phyloP scores from a whole-genome alignment of 2,329 filamentous ascomycete species.

The Hypoxylon rubiginosum region DNA sequence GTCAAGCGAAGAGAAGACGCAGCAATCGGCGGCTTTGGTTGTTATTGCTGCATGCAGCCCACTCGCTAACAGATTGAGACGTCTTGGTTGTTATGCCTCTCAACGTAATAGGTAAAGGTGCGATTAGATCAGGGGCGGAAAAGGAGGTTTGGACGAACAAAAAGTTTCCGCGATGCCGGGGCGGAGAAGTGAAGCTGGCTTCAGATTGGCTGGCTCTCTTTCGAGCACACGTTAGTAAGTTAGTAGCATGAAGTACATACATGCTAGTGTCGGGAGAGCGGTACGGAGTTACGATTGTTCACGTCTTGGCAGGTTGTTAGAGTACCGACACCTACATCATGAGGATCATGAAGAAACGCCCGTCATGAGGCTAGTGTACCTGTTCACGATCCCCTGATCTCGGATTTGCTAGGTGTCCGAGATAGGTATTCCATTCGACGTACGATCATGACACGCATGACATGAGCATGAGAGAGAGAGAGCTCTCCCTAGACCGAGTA shows the following conservation, averaged over 20 bases:
- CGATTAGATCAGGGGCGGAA: slow-evolving; percentile 34
- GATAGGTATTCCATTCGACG: not conserved
- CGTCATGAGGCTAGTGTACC: slow-evolving; percentile 23
- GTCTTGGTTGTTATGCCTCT: slow-evolving; percentile 21
- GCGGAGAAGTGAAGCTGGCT: slow-evolving; percentile 24
- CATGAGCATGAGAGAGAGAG: slow-evolving; percentile 7
- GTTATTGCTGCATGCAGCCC: slow-evolving; percentile 11
- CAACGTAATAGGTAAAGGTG: slow-evolving; percentile 2
- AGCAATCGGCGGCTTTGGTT: slow-evolving; percentile 13
- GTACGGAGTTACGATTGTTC: slow-evolving; percentile 38
- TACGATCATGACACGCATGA: slow-evolving; percentile 19
- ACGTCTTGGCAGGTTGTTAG: slow-evolving; percentile 36
- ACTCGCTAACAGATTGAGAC: slow-evolving; percentile 22
- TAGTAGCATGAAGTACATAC: slow-evolving; percentile 32
- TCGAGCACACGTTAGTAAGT: slow-evolving; percentile 25
- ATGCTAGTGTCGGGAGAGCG: slow-evolving; percentile 43
- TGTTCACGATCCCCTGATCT: slow-evolving; percentile 22
- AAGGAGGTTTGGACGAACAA: slow-evolving; percentile 21
- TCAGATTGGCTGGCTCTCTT: slow-evolving; percentile 24
- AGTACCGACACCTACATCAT: slow-evolving; percentile 21
- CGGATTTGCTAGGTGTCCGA: slow-evolving; percentile 6
- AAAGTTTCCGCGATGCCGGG: slow-evolving; percentile 37
- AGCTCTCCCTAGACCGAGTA: not conserved
- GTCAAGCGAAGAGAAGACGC: slow-evolving; percentile 2
- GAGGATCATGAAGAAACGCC: not conserved